phyloP scores from a whole-genome alignment of 2,329 filamentous ascomycete genomes.

The Harringtonia lauricola region DNA sequence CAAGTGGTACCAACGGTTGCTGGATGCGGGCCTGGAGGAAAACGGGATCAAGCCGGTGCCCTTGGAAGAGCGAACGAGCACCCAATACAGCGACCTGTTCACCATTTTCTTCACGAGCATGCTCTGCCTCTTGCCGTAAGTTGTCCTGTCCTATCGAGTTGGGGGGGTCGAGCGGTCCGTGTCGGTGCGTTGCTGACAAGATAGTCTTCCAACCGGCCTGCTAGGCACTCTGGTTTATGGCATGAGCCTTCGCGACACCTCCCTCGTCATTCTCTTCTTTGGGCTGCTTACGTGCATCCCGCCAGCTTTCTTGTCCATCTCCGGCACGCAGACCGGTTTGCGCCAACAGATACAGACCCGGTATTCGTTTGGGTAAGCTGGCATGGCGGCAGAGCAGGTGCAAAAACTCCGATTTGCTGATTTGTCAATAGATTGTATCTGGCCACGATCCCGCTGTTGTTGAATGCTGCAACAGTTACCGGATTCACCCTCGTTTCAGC shows the following conservation, averaged over 20 bases:
- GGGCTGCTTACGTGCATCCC: constrained; percentile 39
- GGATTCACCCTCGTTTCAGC: constrained; percentile 47
- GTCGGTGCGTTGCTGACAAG: not conserved
- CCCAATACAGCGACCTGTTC: constrained; percentile 43
- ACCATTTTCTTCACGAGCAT: constrained; percentile 50
- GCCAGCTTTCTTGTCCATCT: constrained; percentile 42
- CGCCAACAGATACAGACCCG: constrained; percentile 50
- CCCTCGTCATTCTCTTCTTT: constrained; percentile 50
- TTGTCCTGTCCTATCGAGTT: constrained; percentile 7
- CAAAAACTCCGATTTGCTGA: not conserved
- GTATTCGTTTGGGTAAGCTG: constrained; percentile 42
- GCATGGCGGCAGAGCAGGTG: not conserved
- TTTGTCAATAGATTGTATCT: constrained; percentile 31
- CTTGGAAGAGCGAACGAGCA: constrained; percentile 39
- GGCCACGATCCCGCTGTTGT: constrained; percentile 36
- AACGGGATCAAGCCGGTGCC: constrained; percentile 47
- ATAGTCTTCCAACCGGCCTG: constrained; percentile 45
- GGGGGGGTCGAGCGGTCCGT: not conserved
- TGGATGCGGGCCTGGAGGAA: constrained; percentile 36
- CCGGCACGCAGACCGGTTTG: constrained; percentile 45
- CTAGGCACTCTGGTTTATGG: constrained; percentile 42
- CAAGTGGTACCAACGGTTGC: constrained; percentile 29
- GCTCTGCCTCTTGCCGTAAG: constrained; percentile 46
- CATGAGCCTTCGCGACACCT: constrained; percentile 41
- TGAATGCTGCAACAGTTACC: constrained; percentile 46